Evolutionary conservation across 176 grass and related monocot species (phyloP), one percentile per base, ranked within the genome.

Genomic region (Stipa capillata): DNA sequence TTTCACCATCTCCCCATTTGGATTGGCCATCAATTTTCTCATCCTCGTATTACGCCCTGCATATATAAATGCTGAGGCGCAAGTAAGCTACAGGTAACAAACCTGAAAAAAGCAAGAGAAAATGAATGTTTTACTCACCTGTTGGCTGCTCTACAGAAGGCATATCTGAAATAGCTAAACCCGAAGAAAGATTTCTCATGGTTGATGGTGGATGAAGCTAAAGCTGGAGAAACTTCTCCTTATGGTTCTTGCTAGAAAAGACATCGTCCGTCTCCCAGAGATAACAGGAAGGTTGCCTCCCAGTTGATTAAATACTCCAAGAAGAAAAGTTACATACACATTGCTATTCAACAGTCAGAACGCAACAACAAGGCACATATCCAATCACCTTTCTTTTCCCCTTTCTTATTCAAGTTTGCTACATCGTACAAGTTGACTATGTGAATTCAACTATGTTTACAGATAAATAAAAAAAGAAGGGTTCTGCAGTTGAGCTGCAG

Each of bases 361-460:
- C 15, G 21, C 24, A 65, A 56, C 40, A 64, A 18, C 35, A 79
- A 45, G 47, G 40, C 5, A 39, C 33, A 86, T 48, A 67, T 7
- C 41, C 31, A 60, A 81, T 78, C 32, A 82, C 40, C 21, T 81
- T 84, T 59, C 50, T 7, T 81, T 81, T 39, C 24, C 33, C 31
- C 21, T 78, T 78, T 36, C 72, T 65, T 78, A 79, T 88, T 83
- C 80, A 79, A 63, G 21, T 49, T 10, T 31, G 58, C 21, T 49
- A 57, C 58, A 83, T 65, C 58, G 65, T 79, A 88, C 80, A 83
- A 49, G 47, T 83, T 73, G 37, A 55, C 74, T 55, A 33, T 70
- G 40, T 50, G 33, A 73, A 79, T 47, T 71, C 16, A 69, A 50
- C 80, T 88, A 83, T 48, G 37, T 56, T 83, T 83, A 79, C 74